Conservation (phyloP, 2,329 filamentous ascomycete species). For the Fusarium pininemorale region DNA sequence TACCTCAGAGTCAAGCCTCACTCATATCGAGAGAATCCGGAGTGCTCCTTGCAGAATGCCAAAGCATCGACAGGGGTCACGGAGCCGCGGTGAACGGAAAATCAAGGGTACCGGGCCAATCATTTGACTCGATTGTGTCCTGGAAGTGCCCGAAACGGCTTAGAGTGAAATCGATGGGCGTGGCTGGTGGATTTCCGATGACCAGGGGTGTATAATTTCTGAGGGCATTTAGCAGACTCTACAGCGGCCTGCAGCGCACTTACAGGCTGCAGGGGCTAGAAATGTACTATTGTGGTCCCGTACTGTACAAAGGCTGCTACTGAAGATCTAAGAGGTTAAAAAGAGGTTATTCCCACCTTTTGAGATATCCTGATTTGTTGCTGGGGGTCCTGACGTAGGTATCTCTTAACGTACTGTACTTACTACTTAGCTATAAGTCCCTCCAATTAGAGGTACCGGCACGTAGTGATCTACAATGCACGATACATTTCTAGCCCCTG, state of each 20-base stretch:
- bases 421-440: no score
- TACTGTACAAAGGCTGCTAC: no score
- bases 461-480: no score
- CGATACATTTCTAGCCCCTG: no score
- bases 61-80: constrained; percentile 30
- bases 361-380: no score
- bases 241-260: constrained; percentile 26
- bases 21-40: constrained; percentile 29
- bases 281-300: no score
- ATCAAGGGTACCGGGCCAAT: constrained; percentile 45
- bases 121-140: constrained; percentile 4
- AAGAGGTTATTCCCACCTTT: no score
- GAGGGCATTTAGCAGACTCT: constrained; percentile 4
- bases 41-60: constrained; percentile 34
- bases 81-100: constrained; percentile 42
- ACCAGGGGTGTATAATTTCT: constrained; percentile 19
- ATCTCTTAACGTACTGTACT: no score
- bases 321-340: no score
- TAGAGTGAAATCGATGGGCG: constrained; percentile 34
- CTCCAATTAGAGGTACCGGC: no score
- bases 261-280: no score
- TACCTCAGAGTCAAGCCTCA: constrained; percentile 5
- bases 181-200: constrained; percentile 30
- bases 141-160: constrained; percentile 41
- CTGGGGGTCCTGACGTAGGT: no score